Evolutionary conservation across 2,329 filamentous ascomycete genomes (phyloP), one percentile per base, ranked within the genome.

Genomic region (Botrytis medusae): DNA sequence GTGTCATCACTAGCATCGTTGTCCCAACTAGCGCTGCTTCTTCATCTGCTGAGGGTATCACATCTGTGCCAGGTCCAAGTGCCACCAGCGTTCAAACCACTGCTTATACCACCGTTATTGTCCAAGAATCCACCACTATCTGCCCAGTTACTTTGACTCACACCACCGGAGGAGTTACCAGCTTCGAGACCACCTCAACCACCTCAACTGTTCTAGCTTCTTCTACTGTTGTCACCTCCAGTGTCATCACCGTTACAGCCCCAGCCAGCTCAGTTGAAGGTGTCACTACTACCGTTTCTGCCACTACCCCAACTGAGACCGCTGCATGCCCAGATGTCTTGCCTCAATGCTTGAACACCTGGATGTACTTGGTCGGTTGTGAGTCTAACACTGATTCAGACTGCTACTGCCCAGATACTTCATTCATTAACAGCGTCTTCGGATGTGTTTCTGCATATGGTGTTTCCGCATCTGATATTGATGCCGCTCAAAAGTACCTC

Each of bases 321-420:
- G 78, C 76, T 64, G 73, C 79, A 72, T 75, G 75, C 77, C 94
- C 94, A 73, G 84, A 86, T 40, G 88, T 95, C 65, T 91, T 98
- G 68, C 95, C 95, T 76, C 90, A 90, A 81, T 98, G 95, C 86
- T 85, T 98, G 84, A 96, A 95, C 88, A 97, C 94, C 79, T 98
- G 94, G 93, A 84, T 97, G 80, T 88, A 89, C 81, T 84, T 87
- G 75, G 88, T 92, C 69, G 85, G 88, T 81, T 98, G 95, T 89
- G 87, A 87, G 79, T 90, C 93, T 85, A 97, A 97, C 90, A 91
- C 92, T 61, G 93, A 97, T 81, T 84, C 87, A 74, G 83, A 84
- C 77, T 98, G 95, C 89, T 97, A 93, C 91, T 98, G 95, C 90
- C 92, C 93, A 78, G 88, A 92, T 81, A 82, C 87, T 74, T 85